phyloP scores from a whole-genome alignment of 805 yeast species.

The Suhomyces kilbournensis region DNA sequence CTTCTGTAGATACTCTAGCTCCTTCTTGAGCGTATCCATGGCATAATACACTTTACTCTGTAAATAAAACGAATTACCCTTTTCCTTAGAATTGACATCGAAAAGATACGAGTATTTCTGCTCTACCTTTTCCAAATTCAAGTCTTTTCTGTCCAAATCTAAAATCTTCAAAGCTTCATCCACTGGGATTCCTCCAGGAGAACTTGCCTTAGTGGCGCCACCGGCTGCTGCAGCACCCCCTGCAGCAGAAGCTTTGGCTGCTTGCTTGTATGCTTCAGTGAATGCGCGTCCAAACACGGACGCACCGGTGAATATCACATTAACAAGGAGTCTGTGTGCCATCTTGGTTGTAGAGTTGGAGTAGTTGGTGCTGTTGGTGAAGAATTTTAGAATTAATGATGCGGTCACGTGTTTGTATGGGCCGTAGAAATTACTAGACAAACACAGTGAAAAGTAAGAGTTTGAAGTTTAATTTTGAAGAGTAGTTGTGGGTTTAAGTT shows the following conservation, averaged over 20 bases:
- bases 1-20: slow-evolving; percentile 59
- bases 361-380: neutral
- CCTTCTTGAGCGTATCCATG: slow-evolving; percentile 83
- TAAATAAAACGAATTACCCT: slow-evolving; percentile 92
- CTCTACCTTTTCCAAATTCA: slow-evolving; percentile 57
- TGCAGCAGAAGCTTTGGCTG: slow-evolving; percentile 87
- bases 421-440: neutral
- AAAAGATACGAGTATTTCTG: slow-evolving; percentile 78
- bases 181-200: slow-evolving; percentile 73
- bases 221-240: slow-evolving; percentile 25
- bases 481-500: neutral
- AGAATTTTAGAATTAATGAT: slow-evolving; percentile 2
- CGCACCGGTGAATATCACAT: slow-evolving; percentile 91
- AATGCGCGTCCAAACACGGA: slow-evolving; percentile 95
- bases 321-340: slow-evolving; percentile 92
- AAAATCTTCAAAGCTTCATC: slow-evolving; percentile 92
- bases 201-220: slow-evolving; percentile 42
- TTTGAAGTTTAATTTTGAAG: neutral
- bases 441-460: neutral
- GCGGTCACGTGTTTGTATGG: neutral
- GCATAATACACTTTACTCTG: slow-evolving; percentile 94
- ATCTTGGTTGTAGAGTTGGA: slow-evolving; percentile 14
- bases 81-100: slow-evolving; percentile 85
- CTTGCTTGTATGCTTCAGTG: slow-evolving; percentile 94
- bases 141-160: slow-evolving; percentile 62